Conservation (phyloP, 1,284 basidiomycete species). For the Bjerkandera adusta region DNA sequence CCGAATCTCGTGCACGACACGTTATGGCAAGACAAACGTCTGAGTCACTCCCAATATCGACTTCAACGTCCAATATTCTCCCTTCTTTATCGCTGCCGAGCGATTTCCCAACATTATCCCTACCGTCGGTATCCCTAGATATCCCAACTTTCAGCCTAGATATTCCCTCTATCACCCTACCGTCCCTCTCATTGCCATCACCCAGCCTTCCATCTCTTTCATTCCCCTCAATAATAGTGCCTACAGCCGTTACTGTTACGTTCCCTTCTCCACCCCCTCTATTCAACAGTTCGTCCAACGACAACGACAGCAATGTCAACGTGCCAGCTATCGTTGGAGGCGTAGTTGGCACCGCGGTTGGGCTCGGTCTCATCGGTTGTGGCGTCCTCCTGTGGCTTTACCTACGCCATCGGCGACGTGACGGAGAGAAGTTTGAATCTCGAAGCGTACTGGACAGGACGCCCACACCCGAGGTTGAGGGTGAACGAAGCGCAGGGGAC, state of each 20-base stretch:
- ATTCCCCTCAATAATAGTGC: not conserved
- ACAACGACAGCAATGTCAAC: not conserved
- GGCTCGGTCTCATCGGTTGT: not conserved
- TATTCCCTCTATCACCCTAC: not conserved
- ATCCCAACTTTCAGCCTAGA: not conserved
- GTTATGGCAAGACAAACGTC: not conserved
- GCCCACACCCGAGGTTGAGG: not conserved
- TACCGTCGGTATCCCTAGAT: not conserved
- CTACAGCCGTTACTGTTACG: too few relatives aligned
- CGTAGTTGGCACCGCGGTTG: not conserved
- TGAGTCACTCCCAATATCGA: not conserved
- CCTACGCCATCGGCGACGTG: not conserved
- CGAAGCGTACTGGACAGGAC: too few relatives aligned
- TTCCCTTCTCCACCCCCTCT: not conserved
- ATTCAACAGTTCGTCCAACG: not conserved
- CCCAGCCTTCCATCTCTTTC: not conserved
- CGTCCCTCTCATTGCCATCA: conserved; percentile 1
- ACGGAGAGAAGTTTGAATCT: not conserved
- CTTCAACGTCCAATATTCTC: not conserved
- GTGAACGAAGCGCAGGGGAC: not conserved
- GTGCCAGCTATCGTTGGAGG: conserved; percentile 2
- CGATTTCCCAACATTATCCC: not conserved
- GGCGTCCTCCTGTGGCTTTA: conserved; percentile 1
- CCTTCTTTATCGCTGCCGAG: too few relatives aligned
- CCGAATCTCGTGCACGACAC: not conserved